Conservation (phyloP, 495 filamentous ascomycete genomes). For the Hypoxylon rickii region DNA sequence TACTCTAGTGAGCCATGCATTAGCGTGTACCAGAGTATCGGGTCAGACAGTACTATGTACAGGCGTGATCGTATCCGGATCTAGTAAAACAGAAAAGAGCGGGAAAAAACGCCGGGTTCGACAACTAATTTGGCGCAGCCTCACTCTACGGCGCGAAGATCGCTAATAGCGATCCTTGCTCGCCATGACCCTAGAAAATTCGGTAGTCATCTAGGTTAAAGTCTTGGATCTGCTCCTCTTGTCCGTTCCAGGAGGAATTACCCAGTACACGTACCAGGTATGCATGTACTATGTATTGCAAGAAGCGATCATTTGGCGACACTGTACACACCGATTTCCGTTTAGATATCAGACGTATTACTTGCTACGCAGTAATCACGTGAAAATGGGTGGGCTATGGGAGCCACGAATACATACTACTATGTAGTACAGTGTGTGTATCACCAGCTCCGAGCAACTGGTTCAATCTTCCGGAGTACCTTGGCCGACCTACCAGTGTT, state of each 20-base stretch:
- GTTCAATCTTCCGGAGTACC: conserved; percentile 33
- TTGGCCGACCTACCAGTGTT: conserved; percentile 29
- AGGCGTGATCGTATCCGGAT: conserved; percentile 35
- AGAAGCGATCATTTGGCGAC: conserved; percentile 7
- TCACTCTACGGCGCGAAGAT: conserved; percentile 29
- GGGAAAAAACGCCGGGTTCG: conserved; percentile 24
- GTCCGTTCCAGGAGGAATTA: conserved; percentile 5
- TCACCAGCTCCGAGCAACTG: conserved; percentile 32
- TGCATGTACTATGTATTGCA: too few relatives aligned
- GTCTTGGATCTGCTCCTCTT: conserved; percentile 7
- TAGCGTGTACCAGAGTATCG: conserved; percentile 47
- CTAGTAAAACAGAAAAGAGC: conserved; percentile 27
- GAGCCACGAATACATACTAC: neutral
- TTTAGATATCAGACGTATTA: too few relatives aligned
- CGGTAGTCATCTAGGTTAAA: conserved; percentile 9
- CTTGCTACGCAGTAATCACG: conserved; percentile 19
- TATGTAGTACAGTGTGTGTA: conserved; percentile 12
- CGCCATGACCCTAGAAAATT: conserved; percentile 23
- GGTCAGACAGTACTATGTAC: conserved; percentile 41
- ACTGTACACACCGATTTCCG: too few relatives aligned
- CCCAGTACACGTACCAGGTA: too few relatives aligned
- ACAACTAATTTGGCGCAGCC: conserved; percentile 32
- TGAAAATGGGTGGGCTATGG: conserved; percentile 16
- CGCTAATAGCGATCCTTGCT: conserved; percentile 29
- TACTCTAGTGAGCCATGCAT: conserved; percentile 43